Evolutionary conservation across 1,284 basidiomycete species (phyloP).

Genomic region (Ceratobasidium sp.): DNA sequence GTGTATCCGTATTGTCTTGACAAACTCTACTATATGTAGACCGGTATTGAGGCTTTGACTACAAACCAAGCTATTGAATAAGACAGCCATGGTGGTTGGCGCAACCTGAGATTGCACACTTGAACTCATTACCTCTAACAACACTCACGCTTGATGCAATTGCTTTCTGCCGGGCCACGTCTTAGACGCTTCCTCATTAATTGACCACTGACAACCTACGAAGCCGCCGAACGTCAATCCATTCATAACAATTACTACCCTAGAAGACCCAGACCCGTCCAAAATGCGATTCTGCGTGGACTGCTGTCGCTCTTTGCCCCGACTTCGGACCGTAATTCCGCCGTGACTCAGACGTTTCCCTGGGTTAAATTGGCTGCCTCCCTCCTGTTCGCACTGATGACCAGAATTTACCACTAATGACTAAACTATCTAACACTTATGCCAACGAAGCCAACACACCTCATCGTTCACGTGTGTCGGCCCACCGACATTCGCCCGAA

Average conservation of each 20-base stretch:
- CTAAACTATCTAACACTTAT: background rate
- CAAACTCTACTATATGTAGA: too few relatives aligned
- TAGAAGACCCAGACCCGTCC: background rate
- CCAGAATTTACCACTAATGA: background rate
- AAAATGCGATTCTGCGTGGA: too few relatives aligned
- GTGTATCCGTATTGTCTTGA: too few relatives aligned
- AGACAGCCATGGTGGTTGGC: too few relatives aligned
- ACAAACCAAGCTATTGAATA: too few relatives aligned
- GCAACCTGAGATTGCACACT: too few relatives aligned
- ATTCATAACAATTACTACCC: too few relatives aligned
- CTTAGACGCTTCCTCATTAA: too few relatives aligned
- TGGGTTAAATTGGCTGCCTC: background rate
- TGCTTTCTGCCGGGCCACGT: too few relatives aligned
- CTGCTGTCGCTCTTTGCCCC: background rate
- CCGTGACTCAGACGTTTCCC: background rate
- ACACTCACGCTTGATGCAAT: too few relatives aligned
- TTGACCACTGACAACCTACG: background rate
- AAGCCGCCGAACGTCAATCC: background rate
- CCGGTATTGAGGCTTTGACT: too few relatives aligned
- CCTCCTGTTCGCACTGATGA: background rate
- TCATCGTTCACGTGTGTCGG: background rate
- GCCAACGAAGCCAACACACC: background rate
- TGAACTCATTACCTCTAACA: too few relatives aligned
- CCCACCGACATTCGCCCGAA: slow-evolving; percentile 23
- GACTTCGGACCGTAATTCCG: slow-evolving; percentile 25